phyloP scores from a whole-genome alignment of 768 basidiomycete genomes.

The Chalciporus pseudorubinellus region DNA sequence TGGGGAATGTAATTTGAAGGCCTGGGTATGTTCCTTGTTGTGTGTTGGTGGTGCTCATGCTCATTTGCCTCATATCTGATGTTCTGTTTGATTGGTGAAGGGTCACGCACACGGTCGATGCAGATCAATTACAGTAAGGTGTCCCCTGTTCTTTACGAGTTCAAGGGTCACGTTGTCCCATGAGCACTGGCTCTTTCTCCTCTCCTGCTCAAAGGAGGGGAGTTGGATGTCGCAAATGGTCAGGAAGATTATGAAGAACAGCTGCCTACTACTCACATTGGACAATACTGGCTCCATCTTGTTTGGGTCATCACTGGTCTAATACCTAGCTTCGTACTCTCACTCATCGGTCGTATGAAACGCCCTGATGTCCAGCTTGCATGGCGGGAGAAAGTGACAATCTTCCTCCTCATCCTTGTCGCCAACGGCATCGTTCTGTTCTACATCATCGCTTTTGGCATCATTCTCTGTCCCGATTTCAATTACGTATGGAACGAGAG shows the following conservation, averaged over 20 bases:
- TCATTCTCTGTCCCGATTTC: conserved; percentile 59
- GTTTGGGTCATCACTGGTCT: conserved; percentile 55
- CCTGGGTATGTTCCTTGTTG: too few relatives aligned
- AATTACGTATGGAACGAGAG: conserved; percentile 54
- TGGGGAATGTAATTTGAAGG: too few relatives aligned
- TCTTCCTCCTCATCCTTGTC: conserved; percentile 55
- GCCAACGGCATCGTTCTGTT: conserved; percentile 57
- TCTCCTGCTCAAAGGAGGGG: conserved; percentile 35
- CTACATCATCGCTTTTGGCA: conserved; percentile 64
- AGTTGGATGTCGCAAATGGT: conserved; percentile 42
- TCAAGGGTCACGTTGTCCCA: too few relatives aligned
- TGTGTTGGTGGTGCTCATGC: too few relatives aligned
- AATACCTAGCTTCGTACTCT: conserved; percentile 52
- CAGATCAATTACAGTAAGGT: too few relatives aligned
- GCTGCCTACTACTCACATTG: conserved; percentile 51
- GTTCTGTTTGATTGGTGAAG: too few relatives aligned
- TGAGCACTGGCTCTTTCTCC: conserved; percentile 30
- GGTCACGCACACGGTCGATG: too few relatives aligned
- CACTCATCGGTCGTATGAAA: conserved; percentile 58
- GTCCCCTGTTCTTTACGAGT: too few relatives aligned
- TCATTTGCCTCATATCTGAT: too few relatives aligned
- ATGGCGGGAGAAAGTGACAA: conserved; percentile 69
- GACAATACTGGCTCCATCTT: conserved; percentile 57
- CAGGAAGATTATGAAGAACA: conserved; percentile 49
- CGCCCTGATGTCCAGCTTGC: conserved; percentile 65